Percentiles rank a stretch among this genome's conserved stretches.
Evolutionary conservation across 208 protist species (phyloP).

Genomic region (Trichomonas vaginalis): DNA sequence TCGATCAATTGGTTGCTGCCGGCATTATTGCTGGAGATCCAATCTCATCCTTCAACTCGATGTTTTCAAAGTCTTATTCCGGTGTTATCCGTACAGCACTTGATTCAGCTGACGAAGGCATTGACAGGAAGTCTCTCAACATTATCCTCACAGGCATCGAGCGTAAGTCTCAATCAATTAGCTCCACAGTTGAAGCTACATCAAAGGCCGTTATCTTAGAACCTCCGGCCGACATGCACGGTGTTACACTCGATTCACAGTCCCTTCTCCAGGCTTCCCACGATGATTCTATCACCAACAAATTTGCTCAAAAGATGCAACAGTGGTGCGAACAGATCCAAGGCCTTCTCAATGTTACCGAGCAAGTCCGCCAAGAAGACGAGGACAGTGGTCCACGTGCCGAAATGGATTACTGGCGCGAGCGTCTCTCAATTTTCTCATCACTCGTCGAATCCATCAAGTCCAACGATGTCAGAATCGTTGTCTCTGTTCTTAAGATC

Average conservation of each 20-base stretch:
- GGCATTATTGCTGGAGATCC: background rate
- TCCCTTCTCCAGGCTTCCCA: background rate
- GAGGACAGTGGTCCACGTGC: background rate
- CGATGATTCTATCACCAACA: background rate
- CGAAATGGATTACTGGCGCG: conserved; percentile 10
- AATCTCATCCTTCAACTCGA: background rate
- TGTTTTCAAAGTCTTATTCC: background rate
- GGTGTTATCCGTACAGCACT: background rate
- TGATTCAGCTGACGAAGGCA: background rate
- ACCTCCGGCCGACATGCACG: background rate
- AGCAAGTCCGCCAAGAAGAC: conserved; percentile 1
- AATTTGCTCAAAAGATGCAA: background rate
- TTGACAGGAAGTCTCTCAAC: background rate
- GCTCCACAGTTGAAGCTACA: background rate
- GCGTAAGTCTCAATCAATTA: background rate
- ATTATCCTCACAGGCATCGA: background rate
- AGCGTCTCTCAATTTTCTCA: background rate
- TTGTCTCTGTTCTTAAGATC: conserved; percentile 28
- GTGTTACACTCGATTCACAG: background rate
- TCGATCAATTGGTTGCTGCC: background rate
- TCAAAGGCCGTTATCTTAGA: background rate
- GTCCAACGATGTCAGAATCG: conserved; percentile 17
- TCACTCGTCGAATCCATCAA: background rate
- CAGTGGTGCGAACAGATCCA: background rate
- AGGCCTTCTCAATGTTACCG: background rate